A percentile compares a stretch with the other conserved stretches of the same genome.
phyloP scores from a whole-genome alignment of 2,329 filamentous ascomycete genomes.

The Pyrenophora teres region DNA sequence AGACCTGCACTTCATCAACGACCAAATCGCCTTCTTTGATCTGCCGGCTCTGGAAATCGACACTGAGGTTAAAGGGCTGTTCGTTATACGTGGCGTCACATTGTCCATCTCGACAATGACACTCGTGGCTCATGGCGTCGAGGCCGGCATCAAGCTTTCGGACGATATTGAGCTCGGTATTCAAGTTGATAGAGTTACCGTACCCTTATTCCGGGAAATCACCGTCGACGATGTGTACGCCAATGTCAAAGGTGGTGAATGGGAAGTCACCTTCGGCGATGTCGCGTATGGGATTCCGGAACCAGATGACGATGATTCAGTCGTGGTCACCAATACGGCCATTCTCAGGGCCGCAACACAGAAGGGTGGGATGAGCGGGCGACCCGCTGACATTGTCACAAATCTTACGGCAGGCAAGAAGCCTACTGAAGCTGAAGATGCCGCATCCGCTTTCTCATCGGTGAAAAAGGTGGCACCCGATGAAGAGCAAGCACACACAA shows the following conservation, averaged over 20 bases:
- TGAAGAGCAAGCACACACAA: constrained; percentile 50
- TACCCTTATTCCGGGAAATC: constrained; percentile 56
- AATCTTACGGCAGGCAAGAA: constrained; percentile 49
- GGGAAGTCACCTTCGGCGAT: constrained; percentile 56
- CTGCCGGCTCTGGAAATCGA: constrained; percentile 61
- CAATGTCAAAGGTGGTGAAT: constrained; percentile 59
- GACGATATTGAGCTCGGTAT: constrained; percentile 60
- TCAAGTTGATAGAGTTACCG: constrained; percentile 55
- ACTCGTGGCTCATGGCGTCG: constrained; percentile 57
- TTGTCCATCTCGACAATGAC: constrained; percentile 57
- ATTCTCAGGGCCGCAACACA: constrained; percentile 51
- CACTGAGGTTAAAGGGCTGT: constrained; percentile 57
- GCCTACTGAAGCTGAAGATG: constrained; percentile 37
- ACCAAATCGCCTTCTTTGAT: constrained; percentile 57
- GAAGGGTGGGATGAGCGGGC: constrained; percentile 4
- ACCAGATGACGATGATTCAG: constrained; percentile 46
- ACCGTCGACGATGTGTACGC: constrained; percentile 59
- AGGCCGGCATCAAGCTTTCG: constrained; percentile 58
- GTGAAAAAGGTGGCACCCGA: constrained; percentile 53
- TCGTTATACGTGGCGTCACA: constrained; percentile 59
- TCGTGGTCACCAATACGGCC: constrained; percentile 53
- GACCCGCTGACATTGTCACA: constrained; percentile 33
- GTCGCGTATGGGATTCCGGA: constrained; percentile 36
- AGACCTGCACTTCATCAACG: constrained; percentile 56
- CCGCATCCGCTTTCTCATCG: constrained; percentile 44